phyloP scores from a whole-genome alignment of 2,329 filamentous ascomycete genomes.

The Ophiocordyceps camponoti-rufipedis region DNA sequence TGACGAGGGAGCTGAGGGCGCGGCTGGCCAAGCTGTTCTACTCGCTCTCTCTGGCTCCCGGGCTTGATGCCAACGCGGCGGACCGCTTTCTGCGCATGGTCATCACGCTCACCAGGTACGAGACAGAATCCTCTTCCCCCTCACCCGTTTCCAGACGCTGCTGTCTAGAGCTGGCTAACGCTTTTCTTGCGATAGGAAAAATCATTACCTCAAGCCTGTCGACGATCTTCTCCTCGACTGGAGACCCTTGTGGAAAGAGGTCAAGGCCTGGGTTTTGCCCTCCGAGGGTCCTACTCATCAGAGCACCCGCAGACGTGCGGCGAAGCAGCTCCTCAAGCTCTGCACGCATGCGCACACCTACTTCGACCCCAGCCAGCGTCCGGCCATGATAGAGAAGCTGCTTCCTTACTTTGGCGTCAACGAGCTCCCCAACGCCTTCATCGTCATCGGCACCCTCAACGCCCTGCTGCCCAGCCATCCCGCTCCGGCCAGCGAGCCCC shows the following conservation, averaged over 20 bases:
- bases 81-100: conserved; percentile 97
- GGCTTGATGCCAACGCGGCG: conserved; percentile 61
- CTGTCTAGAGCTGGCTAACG: background rate
- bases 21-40: conserved; percentile 85
- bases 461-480: conserved; percentile 73
- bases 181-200: conserved; percentile 40
- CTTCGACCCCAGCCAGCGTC: conserved; percentile 76
- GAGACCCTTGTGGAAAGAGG: conserved; percentile 79
- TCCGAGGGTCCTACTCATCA: conserved; percentile 57
- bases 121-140: background rate
- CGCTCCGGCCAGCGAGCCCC: conserved; percentile 48
- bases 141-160: background rate
- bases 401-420: conserved; percentile 84
- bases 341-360: conserved; percentile 82
- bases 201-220: conserved; percentile 82
- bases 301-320: conserved; percentile 31
- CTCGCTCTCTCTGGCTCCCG: conserved; percentile 77
- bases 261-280: conserved; percentile 80
- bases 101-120: conserved; percentile 77
- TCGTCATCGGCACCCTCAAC: conserved; percentile 78
- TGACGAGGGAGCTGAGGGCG: conserved; percentile 65
- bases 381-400: conserved; percentile 63
- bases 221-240: conserved; percentile 87
- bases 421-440: conserved; percentile 79
- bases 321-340: conserved; percentile 63